Evolutionary conservation across 176 grass and related monocot species (phyloP), one percentile per base, ranked within the genome.

Genomic region (Oryza australiensis): DNA sequence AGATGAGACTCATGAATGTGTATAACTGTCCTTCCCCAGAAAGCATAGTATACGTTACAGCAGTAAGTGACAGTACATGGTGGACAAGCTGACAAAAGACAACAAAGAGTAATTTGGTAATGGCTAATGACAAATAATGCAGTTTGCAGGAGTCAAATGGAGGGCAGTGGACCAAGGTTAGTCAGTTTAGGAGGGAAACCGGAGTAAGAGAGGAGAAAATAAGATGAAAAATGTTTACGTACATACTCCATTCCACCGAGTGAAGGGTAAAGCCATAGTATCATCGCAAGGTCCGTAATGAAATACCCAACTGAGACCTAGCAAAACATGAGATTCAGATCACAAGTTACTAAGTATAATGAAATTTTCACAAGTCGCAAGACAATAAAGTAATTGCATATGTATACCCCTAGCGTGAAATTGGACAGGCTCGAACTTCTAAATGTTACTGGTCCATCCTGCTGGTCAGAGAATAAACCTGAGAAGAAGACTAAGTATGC

Each of bases 201-300:
- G 26, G 49, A 72, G 5, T 1, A 12, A 9, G 3, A 29, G 18
- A 32, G 32, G n/a, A n/a, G 28, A 22, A 28, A 60, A 41, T 16
- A 62, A 30, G 22, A 55, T 55, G 62, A 45, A 73, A 41, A 7
- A 37, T 35, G 38, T 82, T 66, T 79, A 90, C 92, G 84, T 91
- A 98, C 95, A 85, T 94, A 98, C 80, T 98, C 95, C 85, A 86
- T 88, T 84, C 92, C 95, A 80, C 95, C 95, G 69, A 98, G 95
- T 14, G 86, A 93, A 86, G 95, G 95, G 80, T 91, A 98, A 64
- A 93, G 74, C 95, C 95, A 98, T 89, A 88, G 89, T 90, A 98
- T 91, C 95, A 98, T 91, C 22, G 76, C 88, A 83, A 98, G 75
- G 70, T 98, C 95, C 49, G 90, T 79, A 42, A 95, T 86, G 82